Conservation (phyloP, 108 stramenopile genomes). For the Nitzschia sp. region DNA sequence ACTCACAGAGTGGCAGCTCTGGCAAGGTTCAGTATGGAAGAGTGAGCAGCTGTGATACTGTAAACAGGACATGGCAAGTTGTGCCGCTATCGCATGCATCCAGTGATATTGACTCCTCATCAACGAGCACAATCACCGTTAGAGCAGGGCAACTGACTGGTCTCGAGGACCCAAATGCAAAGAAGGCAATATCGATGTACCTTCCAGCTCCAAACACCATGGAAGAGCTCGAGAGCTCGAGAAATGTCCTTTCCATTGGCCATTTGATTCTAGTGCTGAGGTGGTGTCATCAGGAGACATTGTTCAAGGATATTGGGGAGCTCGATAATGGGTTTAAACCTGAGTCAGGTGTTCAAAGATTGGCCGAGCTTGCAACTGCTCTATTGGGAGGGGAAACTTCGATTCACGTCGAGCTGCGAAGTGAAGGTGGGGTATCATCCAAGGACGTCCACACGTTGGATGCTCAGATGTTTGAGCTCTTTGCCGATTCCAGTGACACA, state of each 20-base stretch:
- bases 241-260: slow-evolving; percentile 37
- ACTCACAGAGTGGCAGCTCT: slow-evolving; percentile 14
- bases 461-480: slow-evolving; percentile 63
- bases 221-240: slow-evolving; percentile 32
- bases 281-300: slow-evolving; percentile 57
- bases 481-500: slow-evolving; percentile 36
- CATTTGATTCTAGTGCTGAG: slow-evolving; percentile 59
- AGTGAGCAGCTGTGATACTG: slow-evolving; percentile 41
- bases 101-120: slow-evolving; percentile 3
- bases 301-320: slow-evolving; percentile 4
- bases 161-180: slow-evolving; percentile 52
- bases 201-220: slow-evolving; percentile 50
- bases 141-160: slow-evolving; percentile 50
- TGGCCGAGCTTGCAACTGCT: slow-evolving; percentile 53
- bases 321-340: not conserved
- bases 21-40: slow-evolving; percentile 43
- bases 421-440: slow-evolving; percentile 1
- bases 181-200: slow-evolving; percentile 36
- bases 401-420: slow-evolving; percentile 45
- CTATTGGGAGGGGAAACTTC: slow-evolving; percentile 57
- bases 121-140: slow-evolving; percentile 30
- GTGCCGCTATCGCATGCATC: slow-evolving; percentile 21
- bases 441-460: slow-evolving; percentile 38
- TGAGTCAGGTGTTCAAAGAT: slow-evolving; percentile 15
- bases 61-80: slow-evolving; percentile 44